Conservation (phyloP, 441 rosid species). For the Flueggea neowawraea region DNA sequence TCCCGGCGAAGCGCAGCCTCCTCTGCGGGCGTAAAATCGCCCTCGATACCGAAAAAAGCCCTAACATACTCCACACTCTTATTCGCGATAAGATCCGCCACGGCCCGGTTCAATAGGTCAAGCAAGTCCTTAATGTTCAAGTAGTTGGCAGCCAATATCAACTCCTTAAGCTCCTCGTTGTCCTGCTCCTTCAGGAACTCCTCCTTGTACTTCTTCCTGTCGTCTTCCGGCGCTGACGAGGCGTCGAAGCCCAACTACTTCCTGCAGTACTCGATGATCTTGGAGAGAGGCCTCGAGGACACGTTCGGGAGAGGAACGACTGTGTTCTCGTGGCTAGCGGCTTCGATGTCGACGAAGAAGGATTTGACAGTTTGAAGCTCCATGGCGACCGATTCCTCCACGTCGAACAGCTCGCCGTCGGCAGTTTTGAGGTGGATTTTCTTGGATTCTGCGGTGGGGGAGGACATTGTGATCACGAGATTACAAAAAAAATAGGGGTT, state of each 20-base stretch:
- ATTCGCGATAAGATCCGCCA: conserved; percentile 34
- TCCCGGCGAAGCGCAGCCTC: conserved; percentile 29
- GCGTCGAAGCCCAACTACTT: conserved; percentile 16
- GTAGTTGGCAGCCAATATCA: conserved; percentile 40
- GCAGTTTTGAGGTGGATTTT: conserved; percentile 23
- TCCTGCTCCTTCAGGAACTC: conserved; percentile 11
- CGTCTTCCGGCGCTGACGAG: not conserved
- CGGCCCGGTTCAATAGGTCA: conserved; percentile 23
- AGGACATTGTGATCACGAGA: too few species aligned
- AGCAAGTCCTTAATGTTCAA: conserved; percentile 29
- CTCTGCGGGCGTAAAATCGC: conserved; percentile 40
- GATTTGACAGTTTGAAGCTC: conserved; percentile 25
- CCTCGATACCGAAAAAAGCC: conserved; percentile 28
- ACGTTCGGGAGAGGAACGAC: conserved; percentile 35
- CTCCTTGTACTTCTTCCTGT: conserved; percentile 7
- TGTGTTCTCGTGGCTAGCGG: not conserved
- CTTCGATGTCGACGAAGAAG: conserved; percentile 21
- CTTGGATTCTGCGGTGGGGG: not conserved
- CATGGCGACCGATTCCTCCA: conserved; percentile 27
- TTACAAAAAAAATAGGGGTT: too few species aligned
- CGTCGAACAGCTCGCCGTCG: conserved; percentile 22
- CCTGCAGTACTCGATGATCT: conserved; percentile 21
- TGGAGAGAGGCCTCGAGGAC: conserved; percentile 8
- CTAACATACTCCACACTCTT: conserved; percentile 40
- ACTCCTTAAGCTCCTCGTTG: conserved; percentile 24